Base-by-base conservation (phyloP, 192 early-diverging fungal genomes). In the Backusella mclennaniae region DNA sequence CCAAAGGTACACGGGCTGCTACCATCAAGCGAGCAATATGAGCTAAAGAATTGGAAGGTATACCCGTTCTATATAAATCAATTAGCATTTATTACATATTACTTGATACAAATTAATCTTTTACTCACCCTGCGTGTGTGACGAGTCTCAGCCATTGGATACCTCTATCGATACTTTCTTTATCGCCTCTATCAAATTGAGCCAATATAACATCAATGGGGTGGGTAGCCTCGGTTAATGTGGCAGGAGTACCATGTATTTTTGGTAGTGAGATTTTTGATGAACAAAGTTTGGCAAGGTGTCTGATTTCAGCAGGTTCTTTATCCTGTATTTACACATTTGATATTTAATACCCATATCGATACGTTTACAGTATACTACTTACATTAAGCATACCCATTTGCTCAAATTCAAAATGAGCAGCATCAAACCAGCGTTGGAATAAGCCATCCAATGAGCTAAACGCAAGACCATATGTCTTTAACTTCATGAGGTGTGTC, bases 401-500 rank as follows among this genome's bases (percentile, higher is more conserved):
- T 35, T 38, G 79, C 0, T 75, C 76, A 31, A 85, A 77, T 42
- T 79, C 66, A 7, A 52, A 68, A 41, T 83, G 73, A 7, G 84
- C 78, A 1, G 83, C 69, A 52, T 83, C 79, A 17, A 89, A 73
- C 88, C 88, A 89, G 12, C 49, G 74, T 38, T 80, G 76, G 9
- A 89, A 71, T 12, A 89, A 73, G 17, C 66, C 46, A 26, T 87
- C 77, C 31, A 85, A 83, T 0, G 71, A 70, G 21, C 76, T 74
- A 44, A 89, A 87, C 12, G 86, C 59, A 12, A 87, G 72, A 2
- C 85, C 88, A 9, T 76, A 59, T n/a, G 77, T 73, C 11, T 81
- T 83, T 7, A 87, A 73, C 73, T 86, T 89, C 6, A 81, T 76
- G n/a, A 87, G 82, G 33, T 66, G 82, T 9, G 78, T 70, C 15